Evolutionary conservation across 768 basidiomycete genomes (phyloP).

Genomic region (Boletus rex-veris): DNA sequence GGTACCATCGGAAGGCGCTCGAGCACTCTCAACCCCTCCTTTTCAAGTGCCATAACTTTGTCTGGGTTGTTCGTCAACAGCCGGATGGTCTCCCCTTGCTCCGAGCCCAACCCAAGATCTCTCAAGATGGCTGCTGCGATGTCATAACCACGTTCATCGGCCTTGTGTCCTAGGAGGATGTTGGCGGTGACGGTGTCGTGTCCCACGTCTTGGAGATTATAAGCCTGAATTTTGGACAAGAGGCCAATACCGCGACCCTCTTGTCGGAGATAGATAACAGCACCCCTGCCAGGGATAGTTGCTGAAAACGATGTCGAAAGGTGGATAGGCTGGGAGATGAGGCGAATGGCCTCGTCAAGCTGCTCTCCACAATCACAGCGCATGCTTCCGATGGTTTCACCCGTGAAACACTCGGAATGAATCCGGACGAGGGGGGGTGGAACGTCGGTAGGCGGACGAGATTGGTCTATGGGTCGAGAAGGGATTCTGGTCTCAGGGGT

Average conservation of each 20-base stretch:
- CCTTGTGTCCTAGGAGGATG: conserved; percentile 88
- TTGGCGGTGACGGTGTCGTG: conserved; percentile 99
- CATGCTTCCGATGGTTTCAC: conserved; percentile 97
- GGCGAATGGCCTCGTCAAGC: conserved; percentile 93
- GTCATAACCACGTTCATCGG: conserved; percentile 92
- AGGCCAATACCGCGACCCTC: conserved; percentile 97
- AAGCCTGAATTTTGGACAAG: conserved; percentile 92
- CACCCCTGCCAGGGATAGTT: conserved; percentile 80
- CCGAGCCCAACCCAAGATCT: conserved; percentile 74
- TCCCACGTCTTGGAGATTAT: conserved; percentile 96
- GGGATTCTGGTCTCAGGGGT: conserved; percentile 49
- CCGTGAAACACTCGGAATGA: conserved; percentile 98
- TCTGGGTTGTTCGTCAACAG: conserved; percentile 98
- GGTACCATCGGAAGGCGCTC: conserved; percentile 96
- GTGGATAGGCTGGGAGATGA: conserved; percentile 70
- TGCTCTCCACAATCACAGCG: conserved; percentile 99
- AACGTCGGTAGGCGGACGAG: conserved; percentile 28
- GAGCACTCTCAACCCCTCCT: conserved; percentile 72
- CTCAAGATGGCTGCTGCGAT: conserved; percentile 86
- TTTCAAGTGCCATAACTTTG: conserved; percentile 84
- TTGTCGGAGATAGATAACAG: conserved; percentile 92
- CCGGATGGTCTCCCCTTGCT: conserved; percentile 56
- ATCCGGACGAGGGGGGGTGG: conserved; percentile 88
- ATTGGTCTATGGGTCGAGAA: conserved; percentile 34
- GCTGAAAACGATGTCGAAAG: conserved; percentile 37